These are phyloP conservation scores for Xylariaceae sp. DNA, from an alignment of 2,329 filamentous ascomycete species.

Conservation along the genomic window DNA sequence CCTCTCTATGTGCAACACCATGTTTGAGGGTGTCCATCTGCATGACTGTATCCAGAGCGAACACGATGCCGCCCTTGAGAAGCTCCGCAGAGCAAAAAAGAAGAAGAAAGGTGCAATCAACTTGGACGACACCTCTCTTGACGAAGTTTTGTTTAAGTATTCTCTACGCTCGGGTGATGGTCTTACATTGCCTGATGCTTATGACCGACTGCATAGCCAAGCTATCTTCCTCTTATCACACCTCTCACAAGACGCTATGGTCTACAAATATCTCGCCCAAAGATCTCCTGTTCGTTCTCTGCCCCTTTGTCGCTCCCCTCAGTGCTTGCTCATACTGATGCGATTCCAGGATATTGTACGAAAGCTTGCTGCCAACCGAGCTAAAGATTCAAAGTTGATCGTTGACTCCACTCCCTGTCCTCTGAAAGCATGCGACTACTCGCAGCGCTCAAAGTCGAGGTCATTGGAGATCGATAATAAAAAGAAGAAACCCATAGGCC, in stretches of 20 bases:
- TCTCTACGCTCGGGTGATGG: constrained; percentile 51
- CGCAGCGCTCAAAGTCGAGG: constrained; percentile 19
- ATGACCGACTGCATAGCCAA: constrained; percentile 44
- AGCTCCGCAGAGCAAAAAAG: constrained; percentile 27
- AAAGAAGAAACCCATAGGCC: constrained; percentile 17
- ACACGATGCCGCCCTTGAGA: constrained; percentile 42
- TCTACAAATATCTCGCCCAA: constrained; percentile 46
- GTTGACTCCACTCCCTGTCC: constrained; percentile 1
- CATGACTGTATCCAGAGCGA: constrained; percentile 60
- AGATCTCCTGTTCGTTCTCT: constrained; percentile 38
- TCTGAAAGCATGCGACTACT: constrained; percentile 19
- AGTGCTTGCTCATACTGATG: constrained; percentile 8
- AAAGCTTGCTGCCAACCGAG: constrained; percentile 17
- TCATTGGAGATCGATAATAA: constrained; percentile 18
- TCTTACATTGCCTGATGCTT: constrained; percentile 46
- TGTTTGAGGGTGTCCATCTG: constrained; percentile 60
- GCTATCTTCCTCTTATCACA: constrained; percentile 51
- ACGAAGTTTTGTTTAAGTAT: constrained; percentile 43
- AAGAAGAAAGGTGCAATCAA: constrained; percentile 33
- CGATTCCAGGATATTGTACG: constrained; percentile 14
- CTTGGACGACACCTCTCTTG: too few relatives aligned
- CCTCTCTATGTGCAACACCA: constrained; percentile 50
- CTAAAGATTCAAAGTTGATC: constrained; percentile 7
- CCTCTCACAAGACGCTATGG: constrained; percentile 45
- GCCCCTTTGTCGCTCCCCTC: background rate